Evolutionary conservation across 148 eudicot species (phyloP).

Genomic region (Silene uniflora): DNA sequence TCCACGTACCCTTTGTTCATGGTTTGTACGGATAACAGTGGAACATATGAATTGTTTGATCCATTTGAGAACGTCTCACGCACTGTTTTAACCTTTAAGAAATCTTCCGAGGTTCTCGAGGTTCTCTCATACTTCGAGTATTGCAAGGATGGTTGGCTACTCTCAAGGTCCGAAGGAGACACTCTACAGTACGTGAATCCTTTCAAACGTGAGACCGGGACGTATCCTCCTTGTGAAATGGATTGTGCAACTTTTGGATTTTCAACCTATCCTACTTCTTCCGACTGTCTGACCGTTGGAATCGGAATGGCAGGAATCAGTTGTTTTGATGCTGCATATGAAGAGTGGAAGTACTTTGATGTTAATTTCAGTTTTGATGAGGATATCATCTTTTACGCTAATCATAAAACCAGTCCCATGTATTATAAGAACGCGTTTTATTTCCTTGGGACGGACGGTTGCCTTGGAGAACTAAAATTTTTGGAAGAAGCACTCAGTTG

Average conservation of each 20-base stretch:
- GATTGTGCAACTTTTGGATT: not conserved
- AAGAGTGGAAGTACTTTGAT: not conserved
- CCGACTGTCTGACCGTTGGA: constrained; percentile 9
- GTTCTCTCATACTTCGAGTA: not conserved
- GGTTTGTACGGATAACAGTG: not conserved
- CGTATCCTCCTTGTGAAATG: not conserved
- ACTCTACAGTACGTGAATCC: not conserved
- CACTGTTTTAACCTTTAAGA: not conserved
- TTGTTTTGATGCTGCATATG: not conserved
- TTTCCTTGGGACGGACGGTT: not conserved
- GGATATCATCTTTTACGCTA: not conserved
- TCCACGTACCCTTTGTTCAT: not conserved
- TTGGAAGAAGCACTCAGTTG: not conserved
- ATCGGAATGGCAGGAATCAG: too few species aligned
- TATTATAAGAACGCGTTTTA: not conserved
- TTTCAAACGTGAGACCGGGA: not conserved
- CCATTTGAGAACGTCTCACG: too few species aligned
- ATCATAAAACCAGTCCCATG: not conserved
- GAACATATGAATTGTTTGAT: not conserved
- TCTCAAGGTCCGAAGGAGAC: not conserved
- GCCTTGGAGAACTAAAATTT: constrained; percentile 2
- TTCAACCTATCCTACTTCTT: constrained; percentile 9
- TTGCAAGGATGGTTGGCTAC: not conserved
- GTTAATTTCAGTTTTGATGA: too few species aligned
- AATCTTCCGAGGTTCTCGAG: not conserved